Evolutionary conservation across 371 early-diverging fungal species (phyloP), one percentile per base, ranked within the genome.

Genomic region (Mucor plumbeus): DNA sequence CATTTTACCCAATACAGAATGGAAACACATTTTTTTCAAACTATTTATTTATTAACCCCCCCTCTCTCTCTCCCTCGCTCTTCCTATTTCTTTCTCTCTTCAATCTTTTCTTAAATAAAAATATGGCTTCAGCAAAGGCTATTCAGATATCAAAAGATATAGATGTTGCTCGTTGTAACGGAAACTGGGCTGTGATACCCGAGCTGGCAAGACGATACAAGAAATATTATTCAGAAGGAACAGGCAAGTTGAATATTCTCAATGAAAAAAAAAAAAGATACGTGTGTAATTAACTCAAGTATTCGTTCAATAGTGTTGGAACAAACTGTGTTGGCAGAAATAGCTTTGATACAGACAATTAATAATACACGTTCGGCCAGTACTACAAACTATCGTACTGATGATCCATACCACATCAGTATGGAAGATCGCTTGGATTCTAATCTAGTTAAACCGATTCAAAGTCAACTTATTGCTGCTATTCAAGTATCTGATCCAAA

Each of bases 171-270:
- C 85, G 85, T 5, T 85, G 85, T 63, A 77, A 71, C 53, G 85
- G 82, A 11, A 79, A 70, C 60, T 88, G 88, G 88, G 43, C 39
- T 34, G 70, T 71, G 13, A 69, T 88, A 64, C 78, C 83, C 57
- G 84, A 87, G 47, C 74, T 88, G 13, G 88, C 90, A n/a, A 73
- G 89, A 60, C 79, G 84, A 36, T 88, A 86, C 59, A 64, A 81
- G 59, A 89, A 88, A 63, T 86, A 87, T 65, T 85, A 84, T 59
- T 73, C 85, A 36, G 80, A 82, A 15, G 91, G 88, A 40, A 62
- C 79, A 63, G 85, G 91, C 87, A 83, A 77, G 68, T 47, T 17
- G 6, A 7, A 15, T 1, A n/a, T 26, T 5, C 47, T 14, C 33
- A 5, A 11, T 13, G n/a, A 55, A 13, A 15, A 33, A 11, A 15